These are phyloP conservation scores for Cochlearia excelsa DNA, from an alignment of 345 rosid genomes.

Conservation along the genomic window DNA sequence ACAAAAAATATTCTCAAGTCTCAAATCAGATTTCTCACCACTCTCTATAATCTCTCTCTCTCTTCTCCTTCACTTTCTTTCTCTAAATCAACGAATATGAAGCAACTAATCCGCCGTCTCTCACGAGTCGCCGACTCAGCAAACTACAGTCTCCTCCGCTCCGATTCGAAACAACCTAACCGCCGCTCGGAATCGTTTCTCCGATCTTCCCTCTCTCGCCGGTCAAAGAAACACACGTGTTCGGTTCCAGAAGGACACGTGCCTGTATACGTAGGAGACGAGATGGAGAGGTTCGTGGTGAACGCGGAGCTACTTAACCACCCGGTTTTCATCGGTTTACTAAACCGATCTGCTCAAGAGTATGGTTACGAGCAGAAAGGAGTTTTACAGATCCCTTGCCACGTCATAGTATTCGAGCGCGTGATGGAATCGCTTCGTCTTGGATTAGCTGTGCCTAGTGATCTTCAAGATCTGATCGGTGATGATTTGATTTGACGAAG, in stretches of 20 bases:
- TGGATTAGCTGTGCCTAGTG: slow-evolving; percentile 52
- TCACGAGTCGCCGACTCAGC: slow-evolving; percentile 87
- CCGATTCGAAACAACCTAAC: slow-evolving; percentile 36
- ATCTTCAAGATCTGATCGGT: slow-evolving; percentile 46
- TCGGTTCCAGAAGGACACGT: slow-evolving; percentile 79
- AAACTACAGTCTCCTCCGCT: slow-evolving; percentile 68
- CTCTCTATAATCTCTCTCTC: slow-evolving; percentile 11
- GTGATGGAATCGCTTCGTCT: slow-evolving; percentile 80
- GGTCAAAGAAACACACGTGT: slow-evolving; percentile 15
- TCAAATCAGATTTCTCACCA: slow-evolving; percentile 16
- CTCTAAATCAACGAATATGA: slow-evolving; percentile 44
- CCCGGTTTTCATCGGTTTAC: slow-evolving; percentile 66
- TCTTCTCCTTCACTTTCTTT: background rate
- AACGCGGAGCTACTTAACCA: slow-evolving; percentile 86
- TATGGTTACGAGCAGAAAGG: slow-evolving; percentile 96
- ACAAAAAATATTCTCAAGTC: background rate
- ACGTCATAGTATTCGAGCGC: slow-evolving; percentile 74
- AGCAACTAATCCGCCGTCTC: slow-evolving; percentile 83
- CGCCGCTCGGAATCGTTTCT: slow-evolving; percentile 31
- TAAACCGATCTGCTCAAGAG: slow-evolving; percentile 83
- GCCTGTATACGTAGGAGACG: slow-evolving; percentile 90
- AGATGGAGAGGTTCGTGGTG: slow-evolving; percentile 86
- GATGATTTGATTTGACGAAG: slow-evolving; percentile 18
- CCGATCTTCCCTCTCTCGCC: slow-evolving; percentile 34
- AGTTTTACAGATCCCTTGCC: slow-evolving; percentile 84